Evolutionary conservation across 352 stramenopile species (phyloP), one percentile per base, ranked within the genome.

Genomic region (Pythium sukuiense): DNA sequence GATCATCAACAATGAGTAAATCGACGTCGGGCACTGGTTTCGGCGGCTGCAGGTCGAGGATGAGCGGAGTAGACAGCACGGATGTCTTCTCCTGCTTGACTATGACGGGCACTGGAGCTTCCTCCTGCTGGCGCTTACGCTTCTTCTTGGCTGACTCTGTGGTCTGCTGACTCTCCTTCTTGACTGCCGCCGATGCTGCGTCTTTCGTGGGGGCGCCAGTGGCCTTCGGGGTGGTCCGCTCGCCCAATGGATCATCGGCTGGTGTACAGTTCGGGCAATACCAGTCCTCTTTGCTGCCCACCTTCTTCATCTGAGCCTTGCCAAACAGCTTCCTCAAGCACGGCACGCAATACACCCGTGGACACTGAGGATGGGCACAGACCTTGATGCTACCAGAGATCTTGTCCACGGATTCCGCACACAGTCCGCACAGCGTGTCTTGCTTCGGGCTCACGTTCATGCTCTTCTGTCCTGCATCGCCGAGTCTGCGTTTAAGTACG

Each of bases 261-360:
- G 63, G 69, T 1, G 73, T 83, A 65, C 83, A 92, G 57, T 92
- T 92, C 18, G 79, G 76, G 46, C 83, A 92, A 16, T 80, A 49
- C 83, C 83, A 92, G 37, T 76, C 69, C 65, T 87, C 87, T 24
- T 64, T 76, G 16, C 79, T 76, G 69, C 69, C 80, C 8, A 88
- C 81, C 54, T 85, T 87, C 48, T 84, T 71, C 18, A 71, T 67
- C 57, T 83, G 73, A 3, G 80, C 80, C 62, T 79, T 86, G 20
- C 80, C 80, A 39, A 91, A 77, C 6, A 91, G 77, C 48, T 80
- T 89, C 14, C 83, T 69, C 24, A 91, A 73, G 46, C 83, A 91
- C 14, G 76, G 54, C 14, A 70, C 53, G 49, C 83, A 92, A 53
- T 89, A 92, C 33, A 80, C 63, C n/a, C 72, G 72, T 16, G 67